Base-by-base conservation (phyloP, 129 eudicot species). In the Flaveria brownii region DNA sequence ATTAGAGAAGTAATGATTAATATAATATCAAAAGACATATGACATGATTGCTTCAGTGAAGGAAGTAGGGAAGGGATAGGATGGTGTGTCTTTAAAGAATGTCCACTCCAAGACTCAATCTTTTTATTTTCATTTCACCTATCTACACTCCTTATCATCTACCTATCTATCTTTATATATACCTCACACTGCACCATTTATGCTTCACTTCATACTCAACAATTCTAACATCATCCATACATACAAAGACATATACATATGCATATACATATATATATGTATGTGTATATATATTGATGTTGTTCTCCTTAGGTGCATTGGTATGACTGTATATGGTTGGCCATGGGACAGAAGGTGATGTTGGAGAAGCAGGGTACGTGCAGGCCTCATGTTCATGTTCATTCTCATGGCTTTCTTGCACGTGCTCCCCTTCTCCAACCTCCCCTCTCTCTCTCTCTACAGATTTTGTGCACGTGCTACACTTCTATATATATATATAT, bases 301-400 rank as follows among this genome's bases (percentile, higher is more conserved):
- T 20, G 42, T 28, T 73, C 25, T 17, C 7, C 1, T 57, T 18
- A 42, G 13, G n/a, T 60, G 42, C 43, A 57, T 57, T 73, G 78
- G 56, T 18, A 57, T 56, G 55, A 14, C 2, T 61, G 10, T 12
- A 15, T 28, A 0, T 62, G 68, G 74, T 50, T 28, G 64, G 46
- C 26, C 7, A 60, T 50, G 87, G 84, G 89, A 54, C 85, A 72
- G 89, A 70, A 79, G 75, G 87, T 64, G 89, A 39, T 60, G 95
- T 71, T 89, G 96, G 96, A 89, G 91, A 87, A 89, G 91, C 91
- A 84, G 91, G 91, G 91, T 89, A 86, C 96, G 91, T 89, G 96
- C 96, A 89, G 71, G 64, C 46, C 43, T 13, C 12, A 45, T 33
- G 30, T 72, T 6, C n/a, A 26, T 75, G 39, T 42, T 20, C 45